A percentile compares a stretch with the other conserved stretches of the same genome.
phyloP scores from a whole-genome alignment of 2,329 filamentous ascomycete genomes.

The Stachybotrys chlorohalonatus region DNA sequence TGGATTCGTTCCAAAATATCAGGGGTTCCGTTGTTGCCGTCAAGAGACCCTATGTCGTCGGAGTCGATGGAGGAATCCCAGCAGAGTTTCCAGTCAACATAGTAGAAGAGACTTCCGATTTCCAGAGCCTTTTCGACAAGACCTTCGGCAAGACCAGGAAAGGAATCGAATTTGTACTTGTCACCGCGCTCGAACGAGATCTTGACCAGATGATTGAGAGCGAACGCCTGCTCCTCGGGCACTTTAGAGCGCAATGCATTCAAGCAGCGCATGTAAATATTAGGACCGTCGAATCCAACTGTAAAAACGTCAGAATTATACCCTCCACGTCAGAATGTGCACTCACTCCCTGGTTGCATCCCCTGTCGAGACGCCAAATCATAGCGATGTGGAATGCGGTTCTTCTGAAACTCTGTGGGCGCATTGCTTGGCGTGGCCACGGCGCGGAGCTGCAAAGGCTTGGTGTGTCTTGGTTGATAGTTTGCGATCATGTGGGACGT shows the following conservation, averaged over 20 bases:
- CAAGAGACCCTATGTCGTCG: slow-evolving; percentile 35
- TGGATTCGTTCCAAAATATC: slow-evolving; percentile 58
- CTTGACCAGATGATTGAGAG: slow-evolving; percentile 85
- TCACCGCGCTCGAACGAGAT: slow-evolving; percentile 92
- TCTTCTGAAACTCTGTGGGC: slow-evolving; percentile 49
- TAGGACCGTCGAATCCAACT: slow-evolving; percentile 64
- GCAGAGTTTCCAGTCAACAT: slow-evolving; percentile 71
- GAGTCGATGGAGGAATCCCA: slow-evolving; percentile 51
- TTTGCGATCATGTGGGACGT: slow-evolving; percentile 53
- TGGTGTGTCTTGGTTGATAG: slow-evolving; percentile 59
- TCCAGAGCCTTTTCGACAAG: slow-evolving; percentile 78
- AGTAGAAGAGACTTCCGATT: slow-evolving; percentile 69
- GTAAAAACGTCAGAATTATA: slow-evolving; percentile 6
- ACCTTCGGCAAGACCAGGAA: slow-evolving; percentile 78
- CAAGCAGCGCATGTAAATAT: slow-evolving; percentile 85
- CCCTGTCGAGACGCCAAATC: slow-evolving; percentile 29
- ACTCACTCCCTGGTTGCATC: slow-evolving; percentile 55
- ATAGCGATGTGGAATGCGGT: slow-evolving; percentile 31
- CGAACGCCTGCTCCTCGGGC: slow-evolving; percentile 79
- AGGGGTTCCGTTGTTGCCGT: slow-evolving; percentile 40
- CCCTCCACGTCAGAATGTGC: background rate
- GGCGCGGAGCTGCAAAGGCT: slow-evolving; percentile 58
- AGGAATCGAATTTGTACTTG: slow-evolving; percentile 91
- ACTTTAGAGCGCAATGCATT: slow-evolving; percentile 75
- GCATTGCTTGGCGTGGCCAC: slow-evolving; percentile 70